Evolutionary conservation across 768 basidiomycete species (phyloP).

Genomic region (Mycena kentingensis): DNA sequence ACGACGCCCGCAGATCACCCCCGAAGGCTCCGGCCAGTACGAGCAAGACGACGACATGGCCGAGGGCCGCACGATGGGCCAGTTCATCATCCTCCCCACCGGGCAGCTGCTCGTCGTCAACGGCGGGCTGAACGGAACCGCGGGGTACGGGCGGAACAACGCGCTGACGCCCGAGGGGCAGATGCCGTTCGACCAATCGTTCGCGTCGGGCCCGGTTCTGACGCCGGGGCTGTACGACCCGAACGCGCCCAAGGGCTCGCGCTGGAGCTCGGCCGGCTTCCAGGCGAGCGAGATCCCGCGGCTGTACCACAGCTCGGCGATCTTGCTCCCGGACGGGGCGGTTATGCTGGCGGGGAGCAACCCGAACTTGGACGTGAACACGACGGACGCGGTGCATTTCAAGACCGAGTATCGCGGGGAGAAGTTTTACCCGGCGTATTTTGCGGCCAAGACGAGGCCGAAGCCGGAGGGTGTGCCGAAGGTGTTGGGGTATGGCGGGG

Average conservation of each 20-base stretch:
- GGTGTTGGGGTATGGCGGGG: conserved; percentile 64
- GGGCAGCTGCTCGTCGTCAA: conserved; percentile 78
- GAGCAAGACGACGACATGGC: conserved; percentile 75
- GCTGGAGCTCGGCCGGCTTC: conserved; percentile 65
- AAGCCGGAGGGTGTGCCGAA: conserved; percentile 53
- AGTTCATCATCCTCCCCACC: conserved; percentile 83
- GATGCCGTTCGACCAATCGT: conserved; percentile 59
- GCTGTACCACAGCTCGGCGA: conserved; percentile 80
- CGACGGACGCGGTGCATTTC: conserved; percentile 33
- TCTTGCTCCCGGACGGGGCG: conserved; percentile 67
- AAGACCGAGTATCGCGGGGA: conserved; percentile 64
- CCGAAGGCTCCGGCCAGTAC: conserved; percentile 35
- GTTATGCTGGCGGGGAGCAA: conserved; percentile 76
- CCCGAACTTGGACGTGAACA: conserved; percentile 64
- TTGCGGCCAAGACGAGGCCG: conserved; percentile 53
- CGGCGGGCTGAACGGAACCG: conserved; percentile 58
- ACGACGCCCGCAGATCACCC: neutral
- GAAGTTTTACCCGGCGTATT: conserved; percentile 76
- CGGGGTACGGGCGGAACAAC: conserved; percentile 67
- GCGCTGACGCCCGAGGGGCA: conserved; percentile 19
- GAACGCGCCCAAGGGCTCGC: conserved; percentile 56
- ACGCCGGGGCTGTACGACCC: conserved; percentile 76
- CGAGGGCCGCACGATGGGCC: conserved; percentile 85
- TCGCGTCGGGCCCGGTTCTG: conserved; percentile 70
- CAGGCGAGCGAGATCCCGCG: conserved; percentile 58